Conservation (phyloP, 1,139 yeast species). For the Wickerhamiella pararugosa region DNA sequence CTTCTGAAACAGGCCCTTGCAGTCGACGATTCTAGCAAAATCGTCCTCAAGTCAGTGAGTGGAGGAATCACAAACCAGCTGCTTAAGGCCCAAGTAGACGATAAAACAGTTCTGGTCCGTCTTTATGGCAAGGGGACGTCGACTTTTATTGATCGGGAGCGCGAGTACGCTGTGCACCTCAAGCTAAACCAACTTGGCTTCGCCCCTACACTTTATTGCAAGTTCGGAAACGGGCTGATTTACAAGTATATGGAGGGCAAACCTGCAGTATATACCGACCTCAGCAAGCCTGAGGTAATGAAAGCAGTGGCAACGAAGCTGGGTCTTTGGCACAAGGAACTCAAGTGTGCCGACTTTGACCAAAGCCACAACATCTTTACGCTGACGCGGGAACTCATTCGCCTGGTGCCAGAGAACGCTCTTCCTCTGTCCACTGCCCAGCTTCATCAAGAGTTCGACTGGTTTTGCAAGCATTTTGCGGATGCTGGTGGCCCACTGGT, state of each 20-base stretch:
- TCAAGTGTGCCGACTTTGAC: slow-evolving; percentile 7
- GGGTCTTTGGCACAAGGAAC: slow-evolving; percentile 52
- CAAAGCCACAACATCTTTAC: slow-evolving; percentile 11
- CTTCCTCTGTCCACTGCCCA: slow-evolving; percentile 17
- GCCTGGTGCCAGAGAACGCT: slow-evolving; percentile 34
- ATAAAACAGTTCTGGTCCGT: slow-evolving; percentile 39
- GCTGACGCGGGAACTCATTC: slow-evolving; percentile 46
- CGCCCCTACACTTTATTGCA: slow-evolving; percentile 56
- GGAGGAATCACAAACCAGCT: slow-evolving; percentile 77
- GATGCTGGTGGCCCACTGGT: slow-evolving; percentile 36
- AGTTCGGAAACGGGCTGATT: slow-evolving; percentile 59
- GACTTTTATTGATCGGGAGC: slow-evolving; percentile 56
- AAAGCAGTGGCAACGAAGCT: slow-evolving; percentile 50
- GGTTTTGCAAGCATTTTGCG: slow-evolving; percentile 35
- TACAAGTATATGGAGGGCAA: slow-evolving; percentile 60
- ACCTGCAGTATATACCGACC: slow-evolving; percentile 42
- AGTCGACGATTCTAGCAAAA: too few relatives aligned
- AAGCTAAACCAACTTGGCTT: slow-evolving; percentile 43
- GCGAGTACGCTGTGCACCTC: slow-evolving; percentile 61
- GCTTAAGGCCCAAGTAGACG: slow-evolving; percentile 30
- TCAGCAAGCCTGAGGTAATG: slow-evolving; percentile 34
- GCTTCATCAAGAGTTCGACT: slow-evolving; percentile 38
- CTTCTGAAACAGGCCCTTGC: too few relatives aligned
- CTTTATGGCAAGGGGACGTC: slow-evolving; percentile 68
- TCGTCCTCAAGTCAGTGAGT: slow-evolving; percentile 28